Base-by-base conservation (phyloP, 139 green algal genomes). In the Haematococcus sp. region DNA sequence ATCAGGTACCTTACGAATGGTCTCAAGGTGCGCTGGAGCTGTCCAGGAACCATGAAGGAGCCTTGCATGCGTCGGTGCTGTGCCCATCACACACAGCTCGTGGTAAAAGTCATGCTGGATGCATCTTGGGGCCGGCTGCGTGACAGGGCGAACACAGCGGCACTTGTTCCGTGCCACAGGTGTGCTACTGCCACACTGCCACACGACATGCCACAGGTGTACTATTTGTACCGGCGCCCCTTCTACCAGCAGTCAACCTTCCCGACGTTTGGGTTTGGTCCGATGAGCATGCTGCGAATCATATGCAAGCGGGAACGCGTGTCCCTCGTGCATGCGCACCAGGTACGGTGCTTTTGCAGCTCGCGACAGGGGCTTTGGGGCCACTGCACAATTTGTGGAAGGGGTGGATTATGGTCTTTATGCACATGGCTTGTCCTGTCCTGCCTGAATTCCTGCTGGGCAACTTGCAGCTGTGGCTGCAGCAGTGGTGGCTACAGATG, bases 1-100 rank as follows among this genome's bases (percentile, higher is more conserved):
- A 88, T 98, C 28, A 78, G 91, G 0, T 94, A 93, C 69, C 76
- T 98, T 4, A 96, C 90, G 1, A 93, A 95, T 73, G 95, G 94
- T 7, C 83, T 98, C 28, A 98, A 98, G 83, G 91, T 91, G 59
- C n/a, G 43, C 22, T n/a, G n/a, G n/a, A n/a, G n/a, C n/a, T n/a
- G n/a, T n/a, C n/a, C n/a, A n/a, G n/a, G n/a, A n/a, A n/a, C n/a
- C n/a, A n/a, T n/a, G n/a, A n/a, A n/a, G n/a, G n/a, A n/a, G n/a
- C n/a, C n/a, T n/a, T n/a, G n/a, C n/a, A n/a, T n/a, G n/a, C n/a
- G n/a, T n/a, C n/a, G n/a, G n/a, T n/a, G n/a, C n/a, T n/a, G n/a
- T n/a, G n/a, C n/a, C n/a, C n/a, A n/a, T n/a, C n/a, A n/a, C n/a
- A n/a, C n/a, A n/a, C n/a, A n/a, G n/a, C n/a, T n/a, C n/a, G n/a